These are phyloP conservation scores for Thelonectria olida DNA, from an alignment of 2,329 filamentous ascomycete genomes.

Conservation along the genomic window DNA sequence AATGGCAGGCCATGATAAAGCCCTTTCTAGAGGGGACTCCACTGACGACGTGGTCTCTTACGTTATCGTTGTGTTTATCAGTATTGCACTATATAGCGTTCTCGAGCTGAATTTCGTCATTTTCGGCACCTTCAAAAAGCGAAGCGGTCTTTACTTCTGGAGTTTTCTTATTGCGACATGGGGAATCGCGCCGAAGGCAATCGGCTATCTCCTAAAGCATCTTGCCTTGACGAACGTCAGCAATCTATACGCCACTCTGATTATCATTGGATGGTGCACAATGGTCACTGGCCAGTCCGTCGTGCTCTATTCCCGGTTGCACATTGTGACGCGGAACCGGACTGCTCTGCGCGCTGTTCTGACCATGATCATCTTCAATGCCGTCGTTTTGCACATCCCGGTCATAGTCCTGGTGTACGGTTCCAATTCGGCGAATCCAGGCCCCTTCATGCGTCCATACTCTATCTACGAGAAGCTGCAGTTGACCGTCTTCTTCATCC, in stretches of 20 bases:
- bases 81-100: background rate
- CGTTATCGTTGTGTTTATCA: background rate
- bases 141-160: conserved; percentile 31
- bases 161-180: conserved; percentile 45
- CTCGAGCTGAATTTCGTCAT: background rate
- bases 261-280: conserved; percentile 43
- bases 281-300: conserved; percentile 70
- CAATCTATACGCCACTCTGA: conserved; percentile 37
- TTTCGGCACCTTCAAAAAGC: background rate
- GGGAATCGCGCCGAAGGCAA: conserved; percentile 47
- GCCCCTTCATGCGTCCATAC: conserved; percentile 43
- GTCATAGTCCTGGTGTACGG: conserved; percentile 66
- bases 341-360: conserved; percentile 59
- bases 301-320: conserved; percentile 70
- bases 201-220: conserved; percentile 55
- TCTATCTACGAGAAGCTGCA: conserved; percentile 62
- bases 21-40: no score
- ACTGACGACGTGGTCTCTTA: no score
- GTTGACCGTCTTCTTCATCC: conserved; percentile 62
- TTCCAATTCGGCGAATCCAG: conserved; percentile 47
- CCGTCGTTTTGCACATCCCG: conserved; percentile 60
- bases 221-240: conserved; percentile 9
- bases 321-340: conserved; percentile 64
- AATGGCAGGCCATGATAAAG: no score
- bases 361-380: conserved; percentile 65